Base-by-base conservation (phyloP, 495 filamentous ascomycete genomes). In the Daldinia loculata region DNA sequence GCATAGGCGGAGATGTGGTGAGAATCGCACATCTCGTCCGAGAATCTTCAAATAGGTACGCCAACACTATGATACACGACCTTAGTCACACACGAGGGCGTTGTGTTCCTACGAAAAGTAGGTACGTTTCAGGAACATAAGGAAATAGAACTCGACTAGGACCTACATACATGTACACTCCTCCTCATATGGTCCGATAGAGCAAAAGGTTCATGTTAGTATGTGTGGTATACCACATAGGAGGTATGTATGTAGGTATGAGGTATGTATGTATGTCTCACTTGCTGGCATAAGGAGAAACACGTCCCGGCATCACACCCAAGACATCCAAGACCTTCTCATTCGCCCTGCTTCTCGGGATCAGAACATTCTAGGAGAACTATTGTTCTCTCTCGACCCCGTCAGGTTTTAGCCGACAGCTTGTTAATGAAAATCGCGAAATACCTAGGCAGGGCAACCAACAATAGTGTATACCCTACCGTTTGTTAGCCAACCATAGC, bases 261-360 rank as follows among this genome's bases (percentile, higher is more conserved):
- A n/a, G n/a, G 26, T 29, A 29, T 8, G 29, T 32, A 56, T 56
- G 52, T 36, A 38, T 57, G 53, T 57, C 53, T 57, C 53, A 38
- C 53, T 57, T 11, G 30, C 53, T 38, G 19, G 53, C 53, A 22
- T 36, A 36, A 38, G n/a, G 53, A 57, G 53, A 57, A 53, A 53
- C 26, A 29, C 12, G 6, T 51, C 45, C 45, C 19, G 12, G 22
- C 12, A 26, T 22, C 45, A 26, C 30, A 19, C 53, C 29, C 29
- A 56, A 17, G 53, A 36, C 19, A 26, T 22, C 43, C 43, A 48
- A 48, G 19, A 24, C 43, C 0, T 43, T 8, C 26, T n/a, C 1
- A 26, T n/a, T 56, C 36, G 61, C 22, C 61, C 50, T 43, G 32
- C 14, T 41, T 56, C 4, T 24, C 36, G 41, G 34, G 19, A 24